Base-by-base conservation (phyloP, 139 green algal species). In the Astrephomene gubernaculifera region DNA sequence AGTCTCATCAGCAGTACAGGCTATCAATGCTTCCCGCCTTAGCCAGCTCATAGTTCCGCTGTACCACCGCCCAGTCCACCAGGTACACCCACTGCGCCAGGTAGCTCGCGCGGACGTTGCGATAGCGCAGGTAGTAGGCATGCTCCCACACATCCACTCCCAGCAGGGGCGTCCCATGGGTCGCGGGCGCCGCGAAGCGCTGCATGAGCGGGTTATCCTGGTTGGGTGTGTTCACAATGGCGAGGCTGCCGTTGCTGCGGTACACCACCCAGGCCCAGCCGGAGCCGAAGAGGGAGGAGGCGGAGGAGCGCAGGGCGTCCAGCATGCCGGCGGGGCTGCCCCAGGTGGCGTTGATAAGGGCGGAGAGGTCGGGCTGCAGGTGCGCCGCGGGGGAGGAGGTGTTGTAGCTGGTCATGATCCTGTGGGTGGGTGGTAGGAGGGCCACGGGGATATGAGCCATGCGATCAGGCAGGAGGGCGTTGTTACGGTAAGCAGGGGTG, bases 161-260 rank as follows among this genome's bases (percentile, higher is more conserved):
- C 33, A 82, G 21, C 24, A 82, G 29, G 12, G 75, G 75, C 24
- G 57, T 22, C 19, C 75, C 75, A 19, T 21, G 29, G 7, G 1
- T 25, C 1, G 38, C 75, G 22, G 27, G 12, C 19, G 36, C 1
- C 38, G 31, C 57, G 6, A 41, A 33, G 4, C 17, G 5, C 75
- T 9, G 2, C 81, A 87, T 87, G 38, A 87, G 38, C 49, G 81
- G 81, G 67, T 87, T 93, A 75, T 96, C 75, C 54, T 98, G 95
- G 89, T 98, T 98, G 39, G 94, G 63, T 19, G 94, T 98, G 31
- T 91, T 96, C 17, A 90, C 49, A 31, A 98, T 89, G 4, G 87
- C 61, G 52, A 98, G 86, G 97, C 87, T 93, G 94, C 96, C 88
- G 94, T 54, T 94, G 90, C 17, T 0, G 1, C 22, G 22, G 31